Conservation (phyloP, 257 asterid genomes). For the Gentiana macrophylla region DNA sequence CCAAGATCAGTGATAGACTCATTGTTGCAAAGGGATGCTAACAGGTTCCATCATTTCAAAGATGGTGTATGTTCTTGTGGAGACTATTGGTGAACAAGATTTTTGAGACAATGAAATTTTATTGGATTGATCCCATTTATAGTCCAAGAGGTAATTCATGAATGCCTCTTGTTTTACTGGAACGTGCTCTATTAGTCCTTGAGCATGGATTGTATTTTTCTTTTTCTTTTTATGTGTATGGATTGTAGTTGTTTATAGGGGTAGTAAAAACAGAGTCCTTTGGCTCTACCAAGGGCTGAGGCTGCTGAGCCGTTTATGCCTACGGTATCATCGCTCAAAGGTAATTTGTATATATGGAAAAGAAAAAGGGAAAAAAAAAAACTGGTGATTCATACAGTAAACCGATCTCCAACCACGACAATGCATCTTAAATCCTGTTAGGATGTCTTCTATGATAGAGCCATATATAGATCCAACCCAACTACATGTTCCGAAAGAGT, state of each 20-base stretch:
- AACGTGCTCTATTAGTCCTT: not conserved
- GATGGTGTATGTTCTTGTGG: slow-evolving; percentile 78
- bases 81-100: slow-evolving; percentile 58
- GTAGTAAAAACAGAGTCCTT: too few species aligned
- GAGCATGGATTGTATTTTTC: too few species aligned
- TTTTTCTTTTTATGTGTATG: too few species aligned
- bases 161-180: not conserved
- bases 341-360: too few species aligned
- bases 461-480: slow-evolving; percentile 86
- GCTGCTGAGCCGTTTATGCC: too few species aligned
- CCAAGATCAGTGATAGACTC: slow-evolving; percentile 47
- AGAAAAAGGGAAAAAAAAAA: too few species aligned
- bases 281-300: too few species aligned
- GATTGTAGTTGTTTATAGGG: too few species aligned
- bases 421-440: slow-evolving; percentile 96
- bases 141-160: not conserved
- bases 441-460: slow-evolving; percentile 87
- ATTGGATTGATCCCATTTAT: not conserved
- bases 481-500: slow-evolving; percentile 33
- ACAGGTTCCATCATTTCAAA: slow-evolving; percentile 78
- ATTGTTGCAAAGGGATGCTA: slow-evolving; percentile 78
- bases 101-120: too few species aligned
- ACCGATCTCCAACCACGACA: slow-evolving; percentile 95
- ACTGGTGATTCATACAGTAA: slow-evolving; percentile 43
- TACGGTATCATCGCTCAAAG: too few species aligned